Evolutionary conservation across 352 stramenopile genomes (phyloP), one percentile per base, ranked within the genome.

Genomic region (Pythium folliculosum): DNA sequence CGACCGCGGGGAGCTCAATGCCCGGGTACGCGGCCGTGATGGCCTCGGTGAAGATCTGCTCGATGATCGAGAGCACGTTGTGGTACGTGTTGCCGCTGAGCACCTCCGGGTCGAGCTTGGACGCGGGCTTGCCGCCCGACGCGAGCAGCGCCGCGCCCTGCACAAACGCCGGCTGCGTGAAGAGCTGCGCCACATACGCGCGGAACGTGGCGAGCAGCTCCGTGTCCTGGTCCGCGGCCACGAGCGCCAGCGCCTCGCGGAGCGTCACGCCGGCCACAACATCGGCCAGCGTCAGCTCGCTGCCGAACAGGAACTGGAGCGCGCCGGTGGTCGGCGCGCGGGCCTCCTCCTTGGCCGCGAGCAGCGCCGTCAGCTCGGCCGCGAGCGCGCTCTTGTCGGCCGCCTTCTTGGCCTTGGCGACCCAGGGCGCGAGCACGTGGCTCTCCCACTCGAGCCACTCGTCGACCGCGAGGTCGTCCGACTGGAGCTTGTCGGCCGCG

Each of bases 361-460:
- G 69, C 35, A 93, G 70, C 16, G 79, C 76, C 19, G 69, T 44
- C 53, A 93, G 66, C 60, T 90, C 69, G 12, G 55, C 56, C 10
- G 60, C 70, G 27, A 70, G 63, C 48, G 47, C 45, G 60, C 48
- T 59, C 48, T 68, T 61, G 58, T 69, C 71, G 35, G 51, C 60
- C 40, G 78, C 69, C 54, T 87, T 88, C 73, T 86, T 85, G 60
- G 69, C 71, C 73, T 81, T 78, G 25, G 58, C 71, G 54, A 92
- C 72, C 79, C 79, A 91, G 16, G 77, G 82, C 35, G 75, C 59
- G 38, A 92, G 76, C 62, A 84, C 77, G 37, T 87, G 78, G 56
- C 77, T 80, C 69, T 95, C 87, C 87, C 87, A 95, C 60, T 90
- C 84, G 27, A 95, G 27, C 80, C 84, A 95, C 53, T 95, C 87